phyloP scores from a whole-genome alignment of 192 early-diverging fungal genomes.

The Umbelopsis vinacea region DNA sequence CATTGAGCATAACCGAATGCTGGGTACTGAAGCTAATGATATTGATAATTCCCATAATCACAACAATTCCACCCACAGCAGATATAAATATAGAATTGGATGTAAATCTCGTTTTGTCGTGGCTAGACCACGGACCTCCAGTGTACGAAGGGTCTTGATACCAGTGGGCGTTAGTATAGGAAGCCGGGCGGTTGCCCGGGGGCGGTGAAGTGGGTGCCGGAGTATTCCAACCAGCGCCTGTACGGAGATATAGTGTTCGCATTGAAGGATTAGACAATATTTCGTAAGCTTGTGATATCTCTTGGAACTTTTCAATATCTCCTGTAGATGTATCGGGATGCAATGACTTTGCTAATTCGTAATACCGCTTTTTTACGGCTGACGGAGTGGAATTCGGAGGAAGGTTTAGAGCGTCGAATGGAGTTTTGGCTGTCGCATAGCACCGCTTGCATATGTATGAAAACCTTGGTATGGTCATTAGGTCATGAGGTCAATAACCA shows the following conservation, averaged over 20 bases:
- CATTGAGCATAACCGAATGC: slow-evolving; percentile 6
- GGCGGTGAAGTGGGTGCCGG: slow-evolving; percentile 8
- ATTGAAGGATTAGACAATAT: slow-evolving; percentile 26
- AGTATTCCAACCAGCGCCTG: slow-evolving; percentile 39
- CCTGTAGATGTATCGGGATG: slow-evolving; percentile 38
- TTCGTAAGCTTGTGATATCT: slow-evolving; percentile 39
- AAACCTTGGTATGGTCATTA: background rate
- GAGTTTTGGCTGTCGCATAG: slow-evolving; percentile 20
- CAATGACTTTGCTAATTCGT: slow-evolving; percentile 36
- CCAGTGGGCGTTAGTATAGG: slow-evolving; percentile 24
- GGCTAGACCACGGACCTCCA: slow-evolving; percentile 18
- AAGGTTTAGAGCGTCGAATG: slow-evolving; percentile 35
- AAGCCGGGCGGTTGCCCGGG: slow-evolving; percentile 3
- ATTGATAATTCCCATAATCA: slow-evolving; percentile 24
- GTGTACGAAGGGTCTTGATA: slow-evolving; percentile 24
- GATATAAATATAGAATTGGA: slow-evolving; percentile 33
- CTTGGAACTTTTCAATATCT: slow-evolving; percentile 24
- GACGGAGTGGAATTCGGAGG: slow-evolving; percentile 20
- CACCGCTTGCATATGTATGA: background rate
- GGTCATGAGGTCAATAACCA: background rate
- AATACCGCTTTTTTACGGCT: slow-evolving; percentile 38
- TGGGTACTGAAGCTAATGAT: slow-evolving; percentile 8
- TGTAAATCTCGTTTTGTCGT: slow-evolving; percentile 27
- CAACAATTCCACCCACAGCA: slow-evolving; percentile 20
- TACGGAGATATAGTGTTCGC: slow-evolving; percentile 28